Percentiles rank a stretch among this genome's conserved stretches.
These are phyloP conservation scores for Trichoderma erinaceum DNA, from an alignment of 495 filamentous ascomycete genomes.

Conservation along the genomic window DNA sequence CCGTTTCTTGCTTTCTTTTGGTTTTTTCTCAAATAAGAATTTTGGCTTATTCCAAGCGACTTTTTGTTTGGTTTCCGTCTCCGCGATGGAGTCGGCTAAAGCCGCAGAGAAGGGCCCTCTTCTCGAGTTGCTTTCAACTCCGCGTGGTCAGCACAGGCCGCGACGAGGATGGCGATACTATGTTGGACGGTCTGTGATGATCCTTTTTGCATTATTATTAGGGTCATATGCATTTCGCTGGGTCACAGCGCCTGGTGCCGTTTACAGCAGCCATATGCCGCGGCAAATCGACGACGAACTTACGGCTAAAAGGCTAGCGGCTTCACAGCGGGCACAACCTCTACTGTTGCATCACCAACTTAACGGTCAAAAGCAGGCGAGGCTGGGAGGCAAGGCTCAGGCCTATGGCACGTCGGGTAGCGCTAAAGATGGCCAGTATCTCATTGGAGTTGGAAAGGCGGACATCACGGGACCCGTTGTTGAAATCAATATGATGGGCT, in stretches of 20 bases:
- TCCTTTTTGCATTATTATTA: not conserved
- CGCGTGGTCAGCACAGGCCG: not conserved
- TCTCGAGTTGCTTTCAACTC: not conserved
- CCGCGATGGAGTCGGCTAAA: not conserved
- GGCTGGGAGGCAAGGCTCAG: not conserved
- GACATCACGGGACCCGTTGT: slow-evolving; percentile 97
- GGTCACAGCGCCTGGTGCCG: not conserved
- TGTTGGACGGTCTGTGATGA: not conserved
- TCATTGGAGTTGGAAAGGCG: slow-evolving; percentile 87
- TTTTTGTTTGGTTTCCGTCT: not conserved
- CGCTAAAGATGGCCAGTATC: slow-evolving; percentile 45
- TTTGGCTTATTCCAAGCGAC: not conserved
- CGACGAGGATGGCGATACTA: not conserved
- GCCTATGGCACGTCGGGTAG: not conserved
- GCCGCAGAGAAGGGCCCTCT: not conserved
- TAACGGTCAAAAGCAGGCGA: not conserved
- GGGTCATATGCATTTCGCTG: not conserved
- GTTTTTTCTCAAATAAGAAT: not conserved
- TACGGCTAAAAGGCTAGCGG: not conserved
- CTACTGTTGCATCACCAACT: not conserved
- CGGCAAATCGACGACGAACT: not conserved
- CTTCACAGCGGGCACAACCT: not conserved
- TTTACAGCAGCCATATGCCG: not conserved
- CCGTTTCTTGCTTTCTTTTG: too few relatives aligned
- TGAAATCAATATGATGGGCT: slow-evolving; percentile 88